Conservation (phyloP, 2,329 filamentous ascomycete genomes). For the Alternaria burnsii region DNA sequence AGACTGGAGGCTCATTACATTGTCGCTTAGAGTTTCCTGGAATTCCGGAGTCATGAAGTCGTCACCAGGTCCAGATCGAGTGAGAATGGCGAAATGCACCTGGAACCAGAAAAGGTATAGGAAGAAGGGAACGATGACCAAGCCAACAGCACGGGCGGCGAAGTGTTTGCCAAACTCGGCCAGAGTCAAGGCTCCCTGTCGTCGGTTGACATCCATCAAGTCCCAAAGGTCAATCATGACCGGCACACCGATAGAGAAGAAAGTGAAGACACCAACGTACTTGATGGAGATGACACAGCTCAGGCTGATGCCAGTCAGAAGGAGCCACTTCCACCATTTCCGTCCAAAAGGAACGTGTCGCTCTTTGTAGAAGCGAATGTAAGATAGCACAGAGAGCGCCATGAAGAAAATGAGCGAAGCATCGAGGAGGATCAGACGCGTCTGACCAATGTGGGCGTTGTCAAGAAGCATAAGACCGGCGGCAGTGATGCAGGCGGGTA, state of each 20-base stretch:
- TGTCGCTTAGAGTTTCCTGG: conserved; percentile 96
- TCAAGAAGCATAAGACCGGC: conserved; percentile 90
- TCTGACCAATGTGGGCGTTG: conserved; percentile 97
- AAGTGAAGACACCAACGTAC: conserved; percentile 96
- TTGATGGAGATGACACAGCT: conserved; percentile 99
- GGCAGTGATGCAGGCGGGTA: conserved; percentile 89
- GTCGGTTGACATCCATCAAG: conserved; percentile 86
- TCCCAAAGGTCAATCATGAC: conserved; percentile 96
- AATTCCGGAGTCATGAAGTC: conserved; percentile 99
- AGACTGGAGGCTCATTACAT: conserved; percentile 87
- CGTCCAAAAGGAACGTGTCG: conserved; percentile 87
- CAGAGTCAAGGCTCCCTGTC: conserved; percentile 80
- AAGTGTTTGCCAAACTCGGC: conserved; percentile 89
- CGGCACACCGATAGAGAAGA: conserved; percentile 94
- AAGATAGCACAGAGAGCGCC: conserved; percentile 91
- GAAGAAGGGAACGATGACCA: conserved; percentile 91
- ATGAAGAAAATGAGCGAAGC: conserved; percentile 94
- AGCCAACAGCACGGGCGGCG: conserved; percentile 80
- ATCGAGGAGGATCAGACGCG: conserved; percentile 91
- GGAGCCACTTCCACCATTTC: conserved; percentile 99
- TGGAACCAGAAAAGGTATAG: conserved; percentile 99
- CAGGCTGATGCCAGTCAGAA: conserved; percentile 90
- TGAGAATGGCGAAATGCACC: conserved; percentile 93
- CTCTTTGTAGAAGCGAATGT: conserved; percentile 97
- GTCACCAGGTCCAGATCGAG: conserved; percentile 88